Evolutionary conservation across 331 rosid species (phyloP).

Genomic region (Dryas integrifolia): DNA sequence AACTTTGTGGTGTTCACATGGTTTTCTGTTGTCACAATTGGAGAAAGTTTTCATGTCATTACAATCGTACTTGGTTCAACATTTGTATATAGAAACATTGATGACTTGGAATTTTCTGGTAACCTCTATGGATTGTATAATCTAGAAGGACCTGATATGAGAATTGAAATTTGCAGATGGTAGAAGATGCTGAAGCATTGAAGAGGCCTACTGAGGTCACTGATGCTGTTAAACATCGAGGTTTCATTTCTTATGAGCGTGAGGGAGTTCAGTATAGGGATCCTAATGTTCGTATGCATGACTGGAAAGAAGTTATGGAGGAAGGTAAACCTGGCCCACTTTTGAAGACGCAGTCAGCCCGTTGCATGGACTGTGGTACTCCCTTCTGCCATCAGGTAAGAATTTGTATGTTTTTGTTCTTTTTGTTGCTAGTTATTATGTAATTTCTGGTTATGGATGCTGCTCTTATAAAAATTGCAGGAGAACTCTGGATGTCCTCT

Average conservation of each 20-base stretch:
- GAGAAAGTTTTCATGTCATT: not conserved
- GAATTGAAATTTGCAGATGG: slow-evolving; percentile 31
- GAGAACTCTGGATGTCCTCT: slow-evolving; percentile 97
- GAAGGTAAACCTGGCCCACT: slow-evolving; percentile 96
- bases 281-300: slow-evolving; percentile 74
- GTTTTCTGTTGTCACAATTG: not conserved
- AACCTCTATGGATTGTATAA: not conserved
- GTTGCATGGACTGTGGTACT: slow-evolving; percentile 99
- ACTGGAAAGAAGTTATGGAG: slow-evolving; percentile 93
- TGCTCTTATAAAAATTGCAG: slow-evolving; percentile 44
- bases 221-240: slow-evolving; percentile 78
- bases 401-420: not conserved
- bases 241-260: slow-evolving; percentile 91
- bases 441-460: not conserved
- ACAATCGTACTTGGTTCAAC: not conserved
- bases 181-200: slow-evolving; percentile 49
- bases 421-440: not conserved
- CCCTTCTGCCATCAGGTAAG: slow-evolving; percentile 98
- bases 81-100: not conserved
- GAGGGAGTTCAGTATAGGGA: slow-evolving; percentile 92
- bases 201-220: slow-evolving; percentile 70
- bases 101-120: not conserved
- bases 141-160: slow-evolving; percentile 17
- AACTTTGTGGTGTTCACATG: not conserved
- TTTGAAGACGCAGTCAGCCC: slow-evolving; percentile 94